Conservation (phyloP, 164 flowering plant genomes). For the Vitis cinerea region DNA sequence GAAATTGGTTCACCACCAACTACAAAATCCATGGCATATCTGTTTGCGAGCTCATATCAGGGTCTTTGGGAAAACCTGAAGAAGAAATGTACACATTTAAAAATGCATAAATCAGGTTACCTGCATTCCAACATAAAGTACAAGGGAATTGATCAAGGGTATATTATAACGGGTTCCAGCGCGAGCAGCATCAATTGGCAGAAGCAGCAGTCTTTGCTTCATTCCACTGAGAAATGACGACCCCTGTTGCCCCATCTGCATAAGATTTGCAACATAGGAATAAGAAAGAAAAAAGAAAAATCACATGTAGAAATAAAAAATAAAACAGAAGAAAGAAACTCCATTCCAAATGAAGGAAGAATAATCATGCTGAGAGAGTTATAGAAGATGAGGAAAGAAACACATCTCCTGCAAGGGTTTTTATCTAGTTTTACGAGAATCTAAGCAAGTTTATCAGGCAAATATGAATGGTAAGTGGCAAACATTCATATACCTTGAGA, state of each 20-base stretch:
- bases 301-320: neutral
- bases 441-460: neutral
- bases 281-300: neutral
- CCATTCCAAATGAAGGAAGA: too few relatives aligned
- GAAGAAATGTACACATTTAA: neutral
- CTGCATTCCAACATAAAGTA: constrained; percentile 98
- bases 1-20: too few relatives aligned
- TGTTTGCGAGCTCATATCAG: too few relatives aligned
- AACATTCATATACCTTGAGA: constrained; percentile 59
- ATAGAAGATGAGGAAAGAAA: neutral
- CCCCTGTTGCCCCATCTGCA: constrained; percentile 77
- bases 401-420: neutral
- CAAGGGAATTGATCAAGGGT: constrained; percentile 93
- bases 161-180: constrained; percentile 95
- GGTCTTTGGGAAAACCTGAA: neutral
- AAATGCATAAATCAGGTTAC: constrained; percentile 27
- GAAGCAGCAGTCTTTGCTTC: constrained; percentile 78
- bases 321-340: neutral
- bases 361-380: too few relatives aligned
- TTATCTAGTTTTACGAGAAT: neutral
- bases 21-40: too few relatives aligned
- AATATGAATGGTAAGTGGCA: neutral
- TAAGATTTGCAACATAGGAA: constrained; percentile 1
- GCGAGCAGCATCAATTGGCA: constrained; percentile 54
- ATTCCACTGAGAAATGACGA: constrained; percentile 68